Evolutionary conservation across 805 yeast genomes (phyloP).

Genomic region (Kregervanrija fluxuum): DNA sequence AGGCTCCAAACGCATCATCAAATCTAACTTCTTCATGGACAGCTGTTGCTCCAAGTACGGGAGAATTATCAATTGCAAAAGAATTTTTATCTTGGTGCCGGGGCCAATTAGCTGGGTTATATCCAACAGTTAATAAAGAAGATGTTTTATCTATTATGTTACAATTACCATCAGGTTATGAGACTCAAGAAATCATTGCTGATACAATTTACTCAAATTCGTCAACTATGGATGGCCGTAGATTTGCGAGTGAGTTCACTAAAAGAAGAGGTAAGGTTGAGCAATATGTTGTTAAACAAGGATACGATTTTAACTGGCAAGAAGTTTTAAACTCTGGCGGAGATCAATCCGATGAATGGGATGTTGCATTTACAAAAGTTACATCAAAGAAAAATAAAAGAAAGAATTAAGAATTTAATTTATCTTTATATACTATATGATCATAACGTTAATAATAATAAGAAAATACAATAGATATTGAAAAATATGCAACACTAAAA

Average conservation of each 20-base stretch:
- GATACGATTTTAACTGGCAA: constrained; percentile 55
- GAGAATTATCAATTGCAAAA: constrained; percentile 32
- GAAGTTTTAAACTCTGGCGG: constrained; percentile 38
- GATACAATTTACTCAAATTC: constrained; percentile 88
- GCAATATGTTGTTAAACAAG: constrained; percentile 35
- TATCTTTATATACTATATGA: not conserved
- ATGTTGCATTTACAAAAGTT: constrained; percentile 42
- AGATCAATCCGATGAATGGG: constrained; percentile 40
- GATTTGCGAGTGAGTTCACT: constrained; percentile 86
- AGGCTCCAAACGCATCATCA: not conserved
- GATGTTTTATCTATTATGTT: constrained; percentile 76
- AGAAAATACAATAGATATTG: constrained; percentile 2
- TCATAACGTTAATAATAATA: not conserved
- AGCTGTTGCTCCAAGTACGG: constrained; percentile 27
- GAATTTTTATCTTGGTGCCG: constrained; percentile 72
- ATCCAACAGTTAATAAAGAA: constrained; percentile 67
- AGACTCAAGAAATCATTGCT: constrained; percentile 77
- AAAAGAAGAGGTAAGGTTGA: constrained; percentile 73
- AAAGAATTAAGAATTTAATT: constrained; percentile 12
- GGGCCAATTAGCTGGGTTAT: constrained; percentile 54
- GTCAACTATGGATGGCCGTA: constrained; percentile 86
- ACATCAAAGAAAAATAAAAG: constrained; percentile 55
- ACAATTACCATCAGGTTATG: constrained; percentile 69
- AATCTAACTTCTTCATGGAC: constrained; percentile 6
- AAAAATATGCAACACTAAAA: constrained; percentile 7